Evolutionary conservation across 2,329 filamentous ascomycete species (phyloP).

Genomic region (Phaeosphaeriaceae sp.): DNA sequence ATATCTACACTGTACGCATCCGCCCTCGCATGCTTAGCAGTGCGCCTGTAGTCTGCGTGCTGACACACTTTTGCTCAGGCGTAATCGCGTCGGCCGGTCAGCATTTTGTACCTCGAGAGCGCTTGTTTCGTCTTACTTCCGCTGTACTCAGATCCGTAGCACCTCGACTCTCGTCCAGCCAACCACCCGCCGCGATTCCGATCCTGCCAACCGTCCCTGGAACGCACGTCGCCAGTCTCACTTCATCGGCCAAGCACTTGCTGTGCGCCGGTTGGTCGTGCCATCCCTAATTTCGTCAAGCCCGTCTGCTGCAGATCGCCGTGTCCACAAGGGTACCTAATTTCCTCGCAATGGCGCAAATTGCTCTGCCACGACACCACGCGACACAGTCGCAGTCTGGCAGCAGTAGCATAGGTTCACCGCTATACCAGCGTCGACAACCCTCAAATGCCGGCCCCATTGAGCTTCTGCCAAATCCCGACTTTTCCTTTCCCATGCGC

Average conservation of each 20-base stretch:
- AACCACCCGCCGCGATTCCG: slow-evolving; percentile 25
- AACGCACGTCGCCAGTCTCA: slow-evolving; percentile 29
- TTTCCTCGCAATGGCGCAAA: slow-evolving; percentile 45
- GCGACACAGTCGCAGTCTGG: slow-evolving; percentile 47
- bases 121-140: slow-evolving; percentile 49
- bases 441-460: slow-evolving; percentile 42
- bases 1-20: slow-evolving; percentile 33
- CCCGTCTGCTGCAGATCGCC: slow-evolving; percentile 27
- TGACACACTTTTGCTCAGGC: slow-evolving; percentile 35
- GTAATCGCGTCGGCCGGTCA: slow-evolving; percentile 41
- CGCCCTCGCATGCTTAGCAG: slow-evolving; percentile 1
- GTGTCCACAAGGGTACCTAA: slow-evolving; percentile 31
- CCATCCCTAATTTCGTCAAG: slow-evolving; percentile 39
- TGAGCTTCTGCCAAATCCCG: slow-evolving; percentile 56
- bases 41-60: slow-evolving; percentile 33
- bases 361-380: slow-evolving; percentile 49
- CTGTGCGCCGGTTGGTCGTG: slow-evolving; percentile 28
- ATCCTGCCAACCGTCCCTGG: slow-evolving; percentile 28
- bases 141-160: slow-evolving; percentile 40
- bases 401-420: slow-evolving; percentile 37
- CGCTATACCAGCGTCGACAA: slow-evolving; percentile 46
- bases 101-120: slow-evolving; percentile 44
- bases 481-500: slow-evolving; percentile 57
- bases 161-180: slow-evolving; percentile 30
- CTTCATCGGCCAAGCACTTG: slow-evolving; percentile 27